Evolutionary conservation across 2,329 filamentous ascomycete species (phyloP).

Genomic region (Huntiella abstrusa): DNA sequence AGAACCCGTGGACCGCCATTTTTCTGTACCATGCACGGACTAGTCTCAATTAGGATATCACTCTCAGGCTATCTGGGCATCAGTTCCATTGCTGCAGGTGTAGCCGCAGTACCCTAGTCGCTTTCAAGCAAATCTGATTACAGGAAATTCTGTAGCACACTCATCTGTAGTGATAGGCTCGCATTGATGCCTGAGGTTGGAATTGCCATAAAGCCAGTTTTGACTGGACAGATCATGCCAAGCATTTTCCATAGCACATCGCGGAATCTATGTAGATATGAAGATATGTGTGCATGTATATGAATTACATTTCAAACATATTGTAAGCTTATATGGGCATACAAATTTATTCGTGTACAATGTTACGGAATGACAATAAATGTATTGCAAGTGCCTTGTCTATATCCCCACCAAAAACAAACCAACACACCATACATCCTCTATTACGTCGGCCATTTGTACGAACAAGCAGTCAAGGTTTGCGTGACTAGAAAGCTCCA

Average conservation of each 20-base stretch:
- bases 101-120: not conserved
- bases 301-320: no score
- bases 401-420: not conserved
- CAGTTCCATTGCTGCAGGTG: not conserved
- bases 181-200: no score
- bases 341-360: no score
- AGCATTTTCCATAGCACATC: no score
- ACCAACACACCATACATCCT: not conserved
- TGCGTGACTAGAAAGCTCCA: not conserved
- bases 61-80: not conserved
- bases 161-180: no score
- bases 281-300: no score
- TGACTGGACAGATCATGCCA: no score
- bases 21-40: slow-evolving; percentile 11
- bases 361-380: not conserved
- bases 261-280: no score
- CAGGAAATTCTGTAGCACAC: not conserved
- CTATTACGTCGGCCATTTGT: not conserved
- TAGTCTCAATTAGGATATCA: slow-evolving; percentile 4
- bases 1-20: slow-evolving; percentile 8
- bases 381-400: not conserved
- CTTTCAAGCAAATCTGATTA: not conserved
- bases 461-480: not conserved
- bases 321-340: no score
- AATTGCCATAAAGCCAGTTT: no score